These are phyloP conservation scores for Lichenothelia convexa DNA, from an alignment of 495 filamentous ascomycete species.

Conservation along the genomic window DNA sequence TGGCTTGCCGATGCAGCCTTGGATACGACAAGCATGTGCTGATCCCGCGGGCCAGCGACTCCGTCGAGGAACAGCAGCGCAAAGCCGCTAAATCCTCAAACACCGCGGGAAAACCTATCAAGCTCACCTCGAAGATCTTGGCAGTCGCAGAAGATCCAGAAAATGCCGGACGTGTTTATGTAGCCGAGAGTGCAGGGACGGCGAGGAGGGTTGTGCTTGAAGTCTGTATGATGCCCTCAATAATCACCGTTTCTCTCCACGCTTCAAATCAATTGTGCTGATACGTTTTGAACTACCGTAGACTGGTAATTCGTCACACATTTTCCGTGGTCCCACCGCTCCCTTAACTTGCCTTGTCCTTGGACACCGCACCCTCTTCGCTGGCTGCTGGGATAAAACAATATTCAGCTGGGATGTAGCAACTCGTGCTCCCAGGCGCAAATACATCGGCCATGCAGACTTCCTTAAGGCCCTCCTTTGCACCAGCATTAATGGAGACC, in stretches of 20 bases:
- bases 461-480: slow-evolving; percentile 66
- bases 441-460: slow-evolving; percentile 66
- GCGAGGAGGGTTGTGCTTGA: slow-evolving; percentile 55
- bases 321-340: slow-evolving; percentile 57
- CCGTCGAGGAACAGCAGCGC: not conserved
- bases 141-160: slow-evolving; percentile 52
- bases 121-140: slow-evolving; percentile 68
- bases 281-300: not conserved
- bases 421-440: slow-evolving; percentile 30
- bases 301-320: slow-evolving; percentile 17
- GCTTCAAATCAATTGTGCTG: not conserved
- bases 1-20: not conserved
- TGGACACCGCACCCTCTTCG: slow-evolving; percentile 38
- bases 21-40: not conserved
- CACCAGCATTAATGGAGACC: slow-evolving; percentile 27
- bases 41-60: not conserved
- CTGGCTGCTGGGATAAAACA: slow-evolving; percentile 82
- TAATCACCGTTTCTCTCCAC: too few species aligned
- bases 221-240: slow-evolving; percentile 45
- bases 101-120: slow-evolving; percentile 62
- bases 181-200: slow-evolving; percentile 68
- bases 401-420: slow-evolving; percentile 65
- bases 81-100: slow-evolving; percentile 36
- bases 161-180: slow-evolving; percentile 41
- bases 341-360: slow-evolving; percentile 65